phyloP scores from a whole-genome alignment of 2,329 filamentous ascomycete species.

The Hirsutella thompsonii region DNA sequence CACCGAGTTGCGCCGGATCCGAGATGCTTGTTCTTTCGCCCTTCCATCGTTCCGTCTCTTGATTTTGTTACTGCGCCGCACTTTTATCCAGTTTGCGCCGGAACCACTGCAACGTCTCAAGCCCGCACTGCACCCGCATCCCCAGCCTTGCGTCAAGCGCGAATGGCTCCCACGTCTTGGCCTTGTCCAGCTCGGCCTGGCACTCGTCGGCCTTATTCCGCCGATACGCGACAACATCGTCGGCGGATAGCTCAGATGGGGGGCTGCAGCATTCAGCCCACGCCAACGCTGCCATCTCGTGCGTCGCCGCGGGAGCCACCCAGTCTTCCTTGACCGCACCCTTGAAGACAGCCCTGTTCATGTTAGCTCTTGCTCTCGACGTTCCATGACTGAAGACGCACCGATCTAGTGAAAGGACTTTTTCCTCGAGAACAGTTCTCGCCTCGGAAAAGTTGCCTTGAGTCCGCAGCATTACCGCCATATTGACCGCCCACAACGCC shows the following conservation, averaged over 20 bases:
- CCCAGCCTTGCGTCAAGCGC: slow-evolving; percentile 64
- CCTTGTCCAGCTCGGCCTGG: slow-evolving; percentile 51
- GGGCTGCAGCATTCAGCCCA: slow-evolving; percentile 56
- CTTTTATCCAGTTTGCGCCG: slow-evolving; percentile 25
- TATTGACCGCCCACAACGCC: slow-evolving; percentile 53
- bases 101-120: slow-evolving; percentile 51
- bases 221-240: slow-evolving; percentile 23
- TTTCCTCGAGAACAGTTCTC: slow-evolving; percentile 45
- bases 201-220: slow-evolving; percentile 45
- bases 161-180: slow-evolving; percentile 57
- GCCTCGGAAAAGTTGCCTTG: slow-evolving; percentile 53
- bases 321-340: slow-evolving; percentile 56
- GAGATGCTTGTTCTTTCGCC: neutral
- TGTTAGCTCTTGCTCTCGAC: neutral
- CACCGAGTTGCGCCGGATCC: too few relatives aligned
- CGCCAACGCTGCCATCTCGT: slow-evolving; percentile 71
- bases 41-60: too few relatives aligned
- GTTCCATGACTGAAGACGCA: slow-evolving; percentile 24
- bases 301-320: slow-evolving; percentile 60
- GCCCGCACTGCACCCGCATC: slow-evolving; percentile 57
- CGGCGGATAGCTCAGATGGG: slow-evolving; percentile 13
- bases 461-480: slow-evolving; percentile 52
- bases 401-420: slow-evolving; percentile 55
- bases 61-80: neutral
- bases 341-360: slow-evolving; percentile 36